These are phyloP conservation scores for Colletotrichum sp. DNA, from an alignment of 2,329 filamentous ascomycete genomes.

Conservation along the genomic window DNA sequence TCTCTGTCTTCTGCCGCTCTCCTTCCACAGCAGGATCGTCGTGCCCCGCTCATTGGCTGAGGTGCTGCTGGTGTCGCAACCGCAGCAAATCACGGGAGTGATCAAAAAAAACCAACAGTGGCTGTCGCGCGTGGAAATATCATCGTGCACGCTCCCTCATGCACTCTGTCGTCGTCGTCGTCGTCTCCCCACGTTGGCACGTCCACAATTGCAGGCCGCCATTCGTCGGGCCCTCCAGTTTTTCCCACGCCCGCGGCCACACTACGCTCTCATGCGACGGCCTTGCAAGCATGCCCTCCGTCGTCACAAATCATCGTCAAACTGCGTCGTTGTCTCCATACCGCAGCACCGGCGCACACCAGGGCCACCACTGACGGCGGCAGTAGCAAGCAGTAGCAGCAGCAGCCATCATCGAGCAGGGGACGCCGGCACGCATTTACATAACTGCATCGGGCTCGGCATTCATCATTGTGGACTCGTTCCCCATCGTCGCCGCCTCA, in stretches of 20 bases:
- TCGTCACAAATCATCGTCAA: not conserved
- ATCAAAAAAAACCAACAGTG: not conserved
- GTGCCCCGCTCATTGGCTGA: not conserved
- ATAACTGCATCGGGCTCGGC: conserved; percentile 14
- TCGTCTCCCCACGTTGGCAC: not conserved
- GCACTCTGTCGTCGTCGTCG: not conserved
- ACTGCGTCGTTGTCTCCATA: not conserved
- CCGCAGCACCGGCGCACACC: not conserved
- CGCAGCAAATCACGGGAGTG: not conserved
- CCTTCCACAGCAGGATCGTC: not conserved
- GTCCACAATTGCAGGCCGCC: not conserved
- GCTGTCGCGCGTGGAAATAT: conserved; percentile 18
- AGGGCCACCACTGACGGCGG: not conserved
- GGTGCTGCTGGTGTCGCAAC: not conserved
- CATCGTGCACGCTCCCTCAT: not conserved
- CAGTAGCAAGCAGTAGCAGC: not conserved
- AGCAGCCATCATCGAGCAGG: not conserved
- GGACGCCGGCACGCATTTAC: not conserved
- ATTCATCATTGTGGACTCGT: conserved; percentile 17
- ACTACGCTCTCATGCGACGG: not conserved
- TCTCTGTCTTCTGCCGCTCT: not conserved
- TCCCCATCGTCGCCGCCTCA: conserved; percentile 3
- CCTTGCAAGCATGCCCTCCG: not conserved
- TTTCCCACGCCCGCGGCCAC: not conserved
- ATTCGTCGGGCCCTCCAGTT: not conserved